Base-by-base conservation (phyloP, 495 filamentous ascomycete species). In the Neurospora pannonica region DNA sequence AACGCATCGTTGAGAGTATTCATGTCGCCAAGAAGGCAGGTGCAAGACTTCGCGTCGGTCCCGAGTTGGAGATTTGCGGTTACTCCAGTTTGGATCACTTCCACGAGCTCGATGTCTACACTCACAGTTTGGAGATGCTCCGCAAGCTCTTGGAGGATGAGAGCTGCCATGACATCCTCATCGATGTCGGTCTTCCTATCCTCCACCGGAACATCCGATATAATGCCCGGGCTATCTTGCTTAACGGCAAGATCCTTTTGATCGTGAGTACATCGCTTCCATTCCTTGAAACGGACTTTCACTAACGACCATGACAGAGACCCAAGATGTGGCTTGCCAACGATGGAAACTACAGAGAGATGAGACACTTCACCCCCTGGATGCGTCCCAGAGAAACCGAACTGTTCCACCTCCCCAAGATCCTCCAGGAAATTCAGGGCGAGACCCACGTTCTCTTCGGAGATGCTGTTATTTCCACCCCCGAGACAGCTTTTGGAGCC, bases 301-400 rank as follows among this genome's bases (percentile, higher is more conserved):
- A 38, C 34, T 69, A 11, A 21, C 70, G 7, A 40, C 28, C 19
- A 46, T 28, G 11, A 4, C 73, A 75, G 78, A 76, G 94, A 21
- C 94, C 94, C 0, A 97, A 97, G 82, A 86, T 95, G 80, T 93
- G 85, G 78, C 89, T 97, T 19, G 94, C 94, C 70, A 92, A 93
- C 72, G 92, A 94, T 84, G 92, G 92, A 19, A 90, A 92, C 74
- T 93, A 90, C 76, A 79, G 89, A 3, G 92, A 94, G 78, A 90
- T 88, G 86, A 81, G 92, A 10, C 90, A 91, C 80, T 97, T 83
- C 73, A 83, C 78, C 11, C 81, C 84, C 0, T 86, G 83, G 86
- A 81, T 80, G 77, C 79, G 84, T 36, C 78, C 83, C 34, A 75
- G 80, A 71, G 70, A 87, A 39, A 85, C 90, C 4, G 94, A 97